Evolutionary conservation across 169 alveolate genomes (phyloP).

Genomic region (Cryptosporidium sp.): DNA sequence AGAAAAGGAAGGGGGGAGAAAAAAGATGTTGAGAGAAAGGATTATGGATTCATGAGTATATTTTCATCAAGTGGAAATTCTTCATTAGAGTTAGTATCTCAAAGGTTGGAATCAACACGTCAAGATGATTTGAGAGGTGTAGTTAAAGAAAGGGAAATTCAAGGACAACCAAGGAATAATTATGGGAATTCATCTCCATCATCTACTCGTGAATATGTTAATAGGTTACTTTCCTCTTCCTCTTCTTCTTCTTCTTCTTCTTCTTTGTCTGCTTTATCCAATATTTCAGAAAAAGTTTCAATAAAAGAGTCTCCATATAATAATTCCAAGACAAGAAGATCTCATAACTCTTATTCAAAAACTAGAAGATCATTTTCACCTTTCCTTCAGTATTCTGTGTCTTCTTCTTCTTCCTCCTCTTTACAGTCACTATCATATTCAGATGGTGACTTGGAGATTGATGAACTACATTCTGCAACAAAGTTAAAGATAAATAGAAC

Average conservation of each 20-base stretch:
- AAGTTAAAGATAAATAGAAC: background rate
- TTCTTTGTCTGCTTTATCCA: background rate
- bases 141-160: background rate
- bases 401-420: background rate
- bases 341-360: background rate
- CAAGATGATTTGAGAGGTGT: background rate
- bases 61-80: background rate
- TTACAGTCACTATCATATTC: background rate
- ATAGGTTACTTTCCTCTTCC: background rate
- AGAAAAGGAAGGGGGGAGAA: background rate
- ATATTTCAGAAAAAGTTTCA: background rate
- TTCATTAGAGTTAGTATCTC: background rate
- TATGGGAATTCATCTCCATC: background rate
- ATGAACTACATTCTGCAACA: conserved; percentile 23
- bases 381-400: background rate
- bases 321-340: background rate
- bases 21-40: background rate
- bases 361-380: background rate
- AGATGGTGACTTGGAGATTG: conserved; percentile 61
- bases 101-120: background rate
- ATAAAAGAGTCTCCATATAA: background rate
- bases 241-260: background rate
- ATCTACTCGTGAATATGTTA: background rate
- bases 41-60: background rate
- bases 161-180: background rate